Evolutionary conservation across 1,284 basidiomycete genomes (phyloP), one percentile per base, ranked within the genome.

Genomic region (Heterobasidion parviporum): DNA sequence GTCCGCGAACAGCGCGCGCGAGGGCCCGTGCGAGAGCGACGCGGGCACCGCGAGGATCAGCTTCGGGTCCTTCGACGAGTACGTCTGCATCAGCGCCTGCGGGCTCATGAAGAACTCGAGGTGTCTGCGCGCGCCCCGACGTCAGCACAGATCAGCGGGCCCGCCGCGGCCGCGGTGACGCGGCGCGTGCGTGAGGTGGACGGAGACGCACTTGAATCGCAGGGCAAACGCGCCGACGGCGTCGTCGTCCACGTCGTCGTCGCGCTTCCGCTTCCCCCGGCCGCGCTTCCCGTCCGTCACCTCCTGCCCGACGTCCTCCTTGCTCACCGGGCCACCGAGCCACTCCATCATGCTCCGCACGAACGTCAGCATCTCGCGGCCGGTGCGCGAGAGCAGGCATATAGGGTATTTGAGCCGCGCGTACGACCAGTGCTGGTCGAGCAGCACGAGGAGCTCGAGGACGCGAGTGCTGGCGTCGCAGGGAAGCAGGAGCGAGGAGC

Each of bases 291-390:
- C 72, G 59, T 75, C 74, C 53, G 72, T 73, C 2, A 80, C 81
- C 32, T 89, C 87, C 65, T 91, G 89, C 4, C 89, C 90, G 0
- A 89, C 85, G 58, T 93, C 90, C 63, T 92, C 89, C 65, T 92
- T 92, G 63, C 86, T 92, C 59, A 97, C 87, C 1, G 92, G 92
- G 8, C 94, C 93, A 14, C 95, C 94, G 64, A 98, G 86, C 95
- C 96, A 99, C 69, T 98, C 97, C 83, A 98, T 96, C 86, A 99
- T 90, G 76, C 92, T 96, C 56, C 94, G 77, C 15, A 97, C 92
- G 64, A 96, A 94, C 1, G 92, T 90, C 43, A 98, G 74, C 85
- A 98, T 96, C 70, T 99, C 96, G 60, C 88, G 85, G 2, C 90
- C 94, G 1, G 93, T 96, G 36, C 87, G 80, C 57, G 91, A 92